A percentile compares a stretch with the other conserved stretches of the same genome.
Conservation (phyloP, 2,329 filamentous ascomycete genomes). For the Phoma herbarum region DNA sequence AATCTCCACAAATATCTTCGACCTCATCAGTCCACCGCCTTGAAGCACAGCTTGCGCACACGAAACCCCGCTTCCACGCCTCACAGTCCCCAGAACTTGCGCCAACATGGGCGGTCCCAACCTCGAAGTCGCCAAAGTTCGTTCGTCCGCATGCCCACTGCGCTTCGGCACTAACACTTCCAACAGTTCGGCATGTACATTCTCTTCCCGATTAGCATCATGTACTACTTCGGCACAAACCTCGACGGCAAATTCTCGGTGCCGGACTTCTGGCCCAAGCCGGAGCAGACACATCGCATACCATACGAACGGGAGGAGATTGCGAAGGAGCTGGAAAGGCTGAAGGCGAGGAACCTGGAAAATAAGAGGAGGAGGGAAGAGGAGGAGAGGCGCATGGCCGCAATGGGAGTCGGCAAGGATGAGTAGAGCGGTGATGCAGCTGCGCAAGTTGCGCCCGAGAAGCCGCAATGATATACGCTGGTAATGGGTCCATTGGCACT, state of each 20-base stretch:
- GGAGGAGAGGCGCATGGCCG: slow-evolving; percentile 35
- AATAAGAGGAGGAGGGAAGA: slow-evolving; percentile 59
- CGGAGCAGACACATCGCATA: slow-evolving; percentile 77
- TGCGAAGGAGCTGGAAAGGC: slow-evolving; percentile 76
- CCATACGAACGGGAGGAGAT: slow-evolving; percentile 85
- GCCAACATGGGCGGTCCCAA: slow-evolving; percentile 80
- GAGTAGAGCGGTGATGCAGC: slow-evolving; percentile 13
- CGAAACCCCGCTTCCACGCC: slow-evolving; percentile 9
- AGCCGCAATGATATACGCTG: neutral
- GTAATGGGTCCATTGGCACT: neutral
- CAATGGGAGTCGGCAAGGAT: slow-evolving; percentile 28
- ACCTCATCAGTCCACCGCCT: slow-evolving; percentile 15
- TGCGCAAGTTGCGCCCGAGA: neutral
- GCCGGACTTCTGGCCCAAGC: slow-evolving; percentile 91
- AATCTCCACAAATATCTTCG: slow-evolving; percentile 32
- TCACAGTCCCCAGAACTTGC: slow-evolving; percentile 10
- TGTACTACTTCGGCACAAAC: slow-evolving; percentile 99
- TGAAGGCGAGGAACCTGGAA: slow-evolving; percentile 63
- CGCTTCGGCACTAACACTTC: slow-evolving; percentile 6
- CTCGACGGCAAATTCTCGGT: slow-evolving; percentile 87
- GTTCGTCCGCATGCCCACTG: slow-evolving; percentile 9
- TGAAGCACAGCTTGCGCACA: slow-evolving; percentile 5
- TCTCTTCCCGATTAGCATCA: slow-evolving; percentile 97
- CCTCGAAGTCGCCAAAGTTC: slow-evolving; percentile 93
- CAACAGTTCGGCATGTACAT: slow-evolving; percentile 95